These are phyloP conservation scores for Cytospora mali DNA, from an alignment of 2,329 filamentous ascomycete species.

Conservation along the genomic window DNA sequence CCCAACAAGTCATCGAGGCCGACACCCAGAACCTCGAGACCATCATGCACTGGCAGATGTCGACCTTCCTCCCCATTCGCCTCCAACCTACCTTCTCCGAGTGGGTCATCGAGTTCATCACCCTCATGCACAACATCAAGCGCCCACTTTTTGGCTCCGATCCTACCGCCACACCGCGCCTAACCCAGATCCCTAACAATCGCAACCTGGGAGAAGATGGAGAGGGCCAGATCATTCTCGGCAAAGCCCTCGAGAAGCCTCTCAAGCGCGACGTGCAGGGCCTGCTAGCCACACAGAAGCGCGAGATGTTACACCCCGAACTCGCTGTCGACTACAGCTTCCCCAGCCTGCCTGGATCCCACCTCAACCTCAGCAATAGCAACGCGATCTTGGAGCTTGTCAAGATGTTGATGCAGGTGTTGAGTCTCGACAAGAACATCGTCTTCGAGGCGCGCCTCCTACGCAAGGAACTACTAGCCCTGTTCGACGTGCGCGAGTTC, in stretches of 20 bases:
- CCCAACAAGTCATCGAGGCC: constrained; percentile 74
- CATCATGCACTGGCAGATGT: constrained; percentile 98
- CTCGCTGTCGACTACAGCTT: constrained; percentile 86
- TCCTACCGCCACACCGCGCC: constrained; percentile 54
- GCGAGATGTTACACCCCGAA: constrained; percentile 86
- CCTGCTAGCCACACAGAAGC: constrained; percentile 83
- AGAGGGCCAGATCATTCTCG: constrained; percentile 67
- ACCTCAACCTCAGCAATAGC: constrained; percentile 45
- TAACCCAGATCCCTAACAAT: constrained; percentile 61
- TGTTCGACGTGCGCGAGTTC: constrained; percentile 96
- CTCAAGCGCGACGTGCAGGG: constrained; percentile 84
- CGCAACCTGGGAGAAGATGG: constrained; percentile 60
- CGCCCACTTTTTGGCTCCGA: constrained; percentile 59
- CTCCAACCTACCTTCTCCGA: constrained; percentile 86
- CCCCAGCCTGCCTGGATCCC: constrained; percentile 75
- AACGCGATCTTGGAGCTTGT: constrained; percentile 89
- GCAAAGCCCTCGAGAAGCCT: constrained; percentile 84
- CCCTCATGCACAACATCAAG: constrained; percentile 89
- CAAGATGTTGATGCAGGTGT: constrained; percentile 89
- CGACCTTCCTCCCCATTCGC: constrained; percentile 78
- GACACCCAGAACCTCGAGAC: constrained; percentile 79
- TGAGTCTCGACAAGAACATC: constrained; percentile 88
- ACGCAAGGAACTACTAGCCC: constrained; percentile 81
- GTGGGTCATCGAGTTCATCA: constrained; percentile 93
- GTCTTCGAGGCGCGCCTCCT: constrained; percentile 84